Evolutionary conservation across 352 stramenopile species (phyloP).

Genomic region (Pythium coloratum): DNA sequence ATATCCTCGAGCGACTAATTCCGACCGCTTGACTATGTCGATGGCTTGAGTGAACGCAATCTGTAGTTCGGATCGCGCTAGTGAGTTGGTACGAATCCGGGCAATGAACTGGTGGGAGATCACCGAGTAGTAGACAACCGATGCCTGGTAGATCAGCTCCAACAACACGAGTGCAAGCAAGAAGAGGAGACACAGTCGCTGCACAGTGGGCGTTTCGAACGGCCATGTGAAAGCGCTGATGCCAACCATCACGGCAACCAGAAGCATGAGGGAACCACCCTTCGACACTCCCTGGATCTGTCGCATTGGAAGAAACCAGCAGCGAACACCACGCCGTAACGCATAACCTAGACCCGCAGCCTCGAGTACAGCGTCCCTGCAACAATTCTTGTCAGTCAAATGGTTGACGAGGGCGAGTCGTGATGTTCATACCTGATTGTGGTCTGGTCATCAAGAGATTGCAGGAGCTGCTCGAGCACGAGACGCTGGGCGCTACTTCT

Average conservation of each 20-base stretch:
- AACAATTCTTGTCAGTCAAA: not conserved
- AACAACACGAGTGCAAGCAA: not conserved
- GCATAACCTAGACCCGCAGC: not conserved
- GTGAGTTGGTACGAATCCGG: not conserved
- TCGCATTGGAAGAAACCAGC: not conserved
- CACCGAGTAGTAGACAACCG: constrained; percentile 10
- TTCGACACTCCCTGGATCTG: not conserved
- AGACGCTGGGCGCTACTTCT: not conserved
- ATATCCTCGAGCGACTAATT: constrained; percentile 55
- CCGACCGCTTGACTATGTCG: constrained; percentile 55
- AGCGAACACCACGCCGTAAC: not conserved
- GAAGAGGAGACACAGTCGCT: not conserved
- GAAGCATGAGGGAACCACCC: not conserved
- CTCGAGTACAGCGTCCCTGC: not conserved
- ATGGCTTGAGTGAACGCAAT: constrained; percentile 35
- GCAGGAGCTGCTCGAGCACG: not conserved
- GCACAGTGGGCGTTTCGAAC: not conserved
- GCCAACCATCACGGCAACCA: not conserved
- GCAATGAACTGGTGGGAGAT: constrained; percentile 1
- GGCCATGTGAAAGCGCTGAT: not conserved
- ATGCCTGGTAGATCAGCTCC: not conserved
- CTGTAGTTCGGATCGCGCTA: constrained; percentile 11
- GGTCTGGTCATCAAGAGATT: not conserved
- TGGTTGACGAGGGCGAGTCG: not conserved
- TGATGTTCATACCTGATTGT: not conserved